phyloP scores from a whole-genome alignment of 2,329 filamentous ascomycete species.

The Colletotrichum kahawae region DNA sequence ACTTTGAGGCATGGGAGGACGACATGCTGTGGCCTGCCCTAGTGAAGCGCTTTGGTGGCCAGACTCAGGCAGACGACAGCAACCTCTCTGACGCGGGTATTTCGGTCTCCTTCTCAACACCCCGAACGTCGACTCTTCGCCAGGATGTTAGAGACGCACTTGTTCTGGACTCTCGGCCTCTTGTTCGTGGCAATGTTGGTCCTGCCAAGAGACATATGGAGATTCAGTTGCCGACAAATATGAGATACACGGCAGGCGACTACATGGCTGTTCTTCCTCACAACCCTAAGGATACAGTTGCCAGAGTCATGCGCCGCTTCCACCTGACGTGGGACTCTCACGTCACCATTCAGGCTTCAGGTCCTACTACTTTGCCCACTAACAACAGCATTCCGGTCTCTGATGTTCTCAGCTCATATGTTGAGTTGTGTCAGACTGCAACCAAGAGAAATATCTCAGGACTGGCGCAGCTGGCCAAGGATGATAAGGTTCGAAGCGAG shows the following conservation, averaged over 20 bases:
- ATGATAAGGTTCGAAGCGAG: constrained; percentile 36
- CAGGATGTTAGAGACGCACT: constrained; percentile 65
- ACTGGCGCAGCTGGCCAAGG: constrained; percentile 26
- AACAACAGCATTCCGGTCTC: constrained; percentile 62
- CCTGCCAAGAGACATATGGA: constrained; percentile 69
- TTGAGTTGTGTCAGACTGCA: constrained; percentile 75
- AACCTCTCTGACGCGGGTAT: constrained; percentile 32
- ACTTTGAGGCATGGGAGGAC: constrained; percentile 72
- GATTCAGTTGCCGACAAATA: constrained; percentile 69
- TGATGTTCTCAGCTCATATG: constrained; percentile 71
- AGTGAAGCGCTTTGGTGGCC: constrained; percentile 55
- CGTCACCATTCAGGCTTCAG: constrained; percentile 60
- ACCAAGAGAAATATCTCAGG: constrained; percentile 59
- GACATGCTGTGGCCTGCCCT: constrained; percentile 56
- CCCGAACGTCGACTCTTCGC: constrained; percentile 61
- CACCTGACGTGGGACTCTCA: constrained; percentile 72
- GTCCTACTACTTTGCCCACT: constrained; percentile 60
- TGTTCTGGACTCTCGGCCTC: constrained; percentile 54
- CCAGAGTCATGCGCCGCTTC: constrained; percentile 69
- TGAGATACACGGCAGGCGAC: constrained; percentile 74
- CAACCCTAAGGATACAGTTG: constrained; percentile 68
- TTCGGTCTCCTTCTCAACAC: constrained; percentile 57
- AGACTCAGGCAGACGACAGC: constrained; percentile 37
- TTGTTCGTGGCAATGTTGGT: constrained; percentile 52
- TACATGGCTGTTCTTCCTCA: constrained; percentile 77